A percentile compares a stretch with the other conserved stretches of the same genome.
Conservation (phyloP, 2,329 filamentous ascomycete genomes). For the Albifimbria verrucaria region DNA sequence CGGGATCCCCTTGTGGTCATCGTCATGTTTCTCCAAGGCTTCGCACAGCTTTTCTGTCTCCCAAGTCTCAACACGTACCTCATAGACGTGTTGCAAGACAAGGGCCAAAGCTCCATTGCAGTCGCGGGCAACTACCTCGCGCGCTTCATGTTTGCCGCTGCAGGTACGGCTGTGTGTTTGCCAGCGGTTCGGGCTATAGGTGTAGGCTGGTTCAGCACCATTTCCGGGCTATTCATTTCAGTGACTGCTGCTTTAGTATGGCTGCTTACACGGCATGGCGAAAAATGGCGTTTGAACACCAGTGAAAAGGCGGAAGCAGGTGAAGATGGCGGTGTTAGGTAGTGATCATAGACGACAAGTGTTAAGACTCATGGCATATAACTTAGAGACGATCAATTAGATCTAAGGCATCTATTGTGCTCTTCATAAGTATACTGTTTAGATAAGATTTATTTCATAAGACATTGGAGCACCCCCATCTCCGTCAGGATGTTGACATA, state of each 20-base stretch:
- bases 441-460: too few species aligned
- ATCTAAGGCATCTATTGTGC: too few species aligned
- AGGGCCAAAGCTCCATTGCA: conserved; percentile 59
- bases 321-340: neutral
- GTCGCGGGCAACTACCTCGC: conserved; percentile 74
- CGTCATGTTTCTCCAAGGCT: conserved; percentile 67
- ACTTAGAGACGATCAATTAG: too few species aligned
- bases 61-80: conserved; percentile 70
- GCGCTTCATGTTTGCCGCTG: conserved; percentile 68
- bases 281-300: conserved; percentile 11
- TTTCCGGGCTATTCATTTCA: conserved; percentile 28
- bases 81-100: conserved; percentile 65
- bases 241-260: conserved; percentile 11
- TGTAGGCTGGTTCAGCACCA: conserved; percentile 73
- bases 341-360: neutral
- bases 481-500: too few species aligned
- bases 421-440: too few species aligned
- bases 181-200: conserved; percentile 68
- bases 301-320: neutral
- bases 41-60: conserved; percentile 69
- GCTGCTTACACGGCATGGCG: conserved; percentile 11
- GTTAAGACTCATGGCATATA: neutral
- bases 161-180: conserved; percentile 64
- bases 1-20: conserved; percentile 58
- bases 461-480: too few species aligned